Conservation (phyloP, 768 basidiomycete genomes). For the Termitomyces sp. region DNA sequence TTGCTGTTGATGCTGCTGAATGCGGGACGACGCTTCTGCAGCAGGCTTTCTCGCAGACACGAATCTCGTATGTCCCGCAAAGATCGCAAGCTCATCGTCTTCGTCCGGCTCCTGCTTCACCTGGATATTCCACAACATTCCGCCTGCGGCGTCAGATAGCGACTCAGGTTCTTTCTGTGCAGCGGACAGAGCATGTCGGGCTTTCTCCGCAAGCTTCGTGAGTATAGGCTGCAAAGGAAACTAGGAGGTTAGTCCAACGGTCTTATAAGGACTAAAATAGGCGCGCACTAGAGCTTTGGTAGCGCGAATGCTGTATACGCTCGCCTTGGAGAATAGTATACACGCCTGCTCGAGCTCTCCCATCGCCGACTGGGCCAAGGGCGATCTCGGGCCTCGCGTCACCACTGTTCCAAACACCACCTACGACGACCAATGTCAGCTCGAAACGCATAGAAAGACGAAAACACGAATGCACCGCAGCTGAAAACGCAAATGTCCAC, state of each 20-base stretch:
- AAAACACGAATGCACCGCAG: constrained; percentile 38
- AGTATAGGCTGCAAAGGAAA: constrained; percentile 50
- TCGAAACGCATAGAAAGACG: background rate
- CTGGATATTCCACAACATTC: constrained; percentile 51
- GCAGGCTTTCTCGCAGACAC: constrained; percentile 44
- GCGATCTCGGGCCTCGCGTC: constrained; percentile 67
- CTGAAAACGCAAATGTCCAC: constrained; percentile 62
- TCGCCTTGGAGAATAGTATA: constrained; percentile 62
- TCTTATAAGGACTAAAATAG: background rate
- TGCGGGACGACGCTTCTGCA: background rate
- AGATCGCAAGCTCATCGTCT: constrained; percentile 68
- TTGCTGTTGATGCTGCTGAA: background rate
- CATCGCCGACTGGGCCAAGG: constrained; percentile 66
- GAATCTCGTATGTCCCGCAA: constrained; percentile 65
- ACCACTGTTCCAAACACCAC: constrained; percentile 80
- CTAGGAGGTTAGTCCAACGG: background rate
- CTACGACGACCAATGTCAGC: constrained; percentile 29
- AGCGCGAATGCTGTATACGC: constrained; percentile 57
- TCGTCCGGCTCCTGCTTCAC: constrained; percentile 44
- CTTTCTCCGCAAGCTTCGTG: constrained; percentile 62
- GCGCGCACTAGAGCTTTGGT: constrained; percentile 60
- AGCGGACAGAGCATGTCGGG: constrained; percentile 49
- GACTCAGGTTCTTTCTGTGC: constrained; percentile 37
- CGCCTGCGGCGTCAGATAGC: constrained; percentile 30
- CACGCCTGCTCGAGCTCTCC: constrained; percentile 67